Evolutionary conservation across 129 eudicot genomes (phyloP).

Genomic region (Pittosporum tobira): DNA sequence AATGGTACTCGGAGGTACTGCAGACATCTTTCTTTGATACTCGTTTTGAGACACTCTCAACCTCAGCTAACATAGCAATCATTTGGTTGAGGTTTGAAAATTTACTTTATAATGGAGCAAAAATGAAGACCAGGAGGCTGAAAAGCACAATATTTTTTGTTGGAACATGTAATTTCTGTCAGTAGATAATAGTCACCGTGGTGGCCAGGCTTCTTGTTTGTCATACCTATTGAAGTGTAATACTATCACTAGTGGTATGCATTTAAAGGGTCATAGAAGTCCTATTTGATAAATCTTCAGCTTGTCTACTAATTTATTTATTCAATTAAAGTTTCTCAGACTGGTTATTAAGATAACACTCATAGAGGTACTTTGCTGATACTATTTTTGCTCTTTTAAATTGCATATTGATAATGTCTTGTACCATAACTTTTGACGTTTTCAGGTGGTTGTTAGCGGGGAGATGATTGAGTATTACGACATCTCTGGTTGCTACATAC

Average conservation of each 20-base stretch:
- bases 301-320: not conserved
- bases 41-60: not conserved
- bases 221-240: too few relatives aligned
- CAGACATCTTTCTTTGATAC: not conserved
- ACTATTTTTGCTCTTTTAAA: not conserved
- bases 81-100: not conserved
- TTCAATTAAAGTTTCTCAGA: not conserved
- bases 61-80: not conserved
- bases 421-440: not conserved
- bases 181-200: too few relatives aligned
- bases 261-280: too few relatives aligned
- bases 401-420: not conserved
- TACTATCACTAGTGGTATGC: too few relatives aligned
- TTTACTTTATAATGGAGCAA: too few relatives aligned
- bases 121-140: too few relatives aligned
- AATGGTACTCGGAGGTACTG: constrained; percentile 89
- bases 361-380: not conserved
- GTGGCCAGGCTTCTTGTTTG: too few relatives aligned
- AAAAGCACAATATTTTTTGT: too few relatives aligned
- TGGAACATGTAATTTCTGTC: too few relatives aligned
- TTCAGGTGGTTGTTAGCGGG: constrained; percentile 72
- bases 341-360: not conserved
- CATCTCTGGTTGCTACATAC: constrained; percentile 87
- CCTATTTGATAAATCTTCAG: too few relatives aligned
- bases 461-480: constrained; percentile 92